Evolutionary conservation across 306 rosid species (phyloP).

Genomic region (Gleditsia sinensis): DNA sequence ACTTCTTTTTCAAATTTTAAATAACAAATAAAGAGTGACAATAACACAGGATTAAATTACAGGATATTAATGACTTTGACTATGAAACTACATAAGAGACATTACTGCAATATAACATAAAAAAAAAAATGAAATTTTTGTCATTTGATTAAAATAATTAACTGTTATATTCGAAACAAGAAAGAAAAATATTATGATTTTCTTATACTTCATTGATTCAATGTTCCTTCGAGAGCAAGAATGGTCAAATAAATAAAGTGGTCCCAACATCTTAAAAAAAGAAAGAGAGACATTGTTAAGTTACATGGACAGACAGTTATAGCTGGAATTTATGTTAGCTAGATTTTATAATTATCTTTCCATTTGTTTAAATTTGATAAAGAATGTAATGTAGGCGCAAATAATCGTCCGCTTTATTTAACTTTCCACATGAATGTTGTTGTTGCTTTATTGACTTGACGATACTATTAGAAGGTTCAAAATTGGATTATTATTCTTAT

Average conservation of each 20-base stretch:
- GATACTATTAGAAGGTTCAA: neutral
- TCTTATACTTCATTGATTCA: too few relatives aligned
- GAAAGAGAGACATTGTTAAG: neutral
- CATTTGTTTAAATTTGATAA: neutral
- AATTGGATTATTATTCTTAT: neutral
- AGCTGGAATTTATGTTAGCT: slow-evolving; percentile 16
- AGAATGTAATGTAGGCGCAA: neutral
- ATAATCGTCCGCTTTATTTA: neutral
- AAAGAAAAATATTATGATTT: too few relatives aligned
- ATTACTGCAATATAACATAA: too few relatives aligned
- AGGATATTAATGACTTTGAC: too few relatives aligned
- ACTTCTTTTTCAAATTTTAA: neutral
- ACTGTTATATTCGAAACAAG: too few relatives aligned
- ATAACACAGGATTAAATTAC: too few relatives aligned
- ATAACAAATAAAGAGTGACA: too few relatives aligned
- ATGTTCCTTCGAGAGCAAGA: too few relatives aligned
- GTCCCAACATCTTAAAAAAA: neutral
- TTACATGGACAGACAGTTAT: slow-evolving; percentile 15
- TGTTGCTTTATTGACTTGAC: neutral
- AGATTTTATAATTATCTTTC: neutral
- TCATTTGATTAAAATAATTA: too few relatives aligned
- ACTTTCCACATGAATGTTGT: neutral
- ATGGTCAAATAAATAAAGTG: neutral
- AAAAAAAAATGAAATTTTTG: too few relatives aligned
- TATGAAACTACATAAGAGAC: too few relatives aligned